A percentile compares a stretch with the other conserved stretches of the same genome.
Conservation (phyloP, 2,329 filamentous ascomycete species). For the Stemphylium lycopersici region DNA sequence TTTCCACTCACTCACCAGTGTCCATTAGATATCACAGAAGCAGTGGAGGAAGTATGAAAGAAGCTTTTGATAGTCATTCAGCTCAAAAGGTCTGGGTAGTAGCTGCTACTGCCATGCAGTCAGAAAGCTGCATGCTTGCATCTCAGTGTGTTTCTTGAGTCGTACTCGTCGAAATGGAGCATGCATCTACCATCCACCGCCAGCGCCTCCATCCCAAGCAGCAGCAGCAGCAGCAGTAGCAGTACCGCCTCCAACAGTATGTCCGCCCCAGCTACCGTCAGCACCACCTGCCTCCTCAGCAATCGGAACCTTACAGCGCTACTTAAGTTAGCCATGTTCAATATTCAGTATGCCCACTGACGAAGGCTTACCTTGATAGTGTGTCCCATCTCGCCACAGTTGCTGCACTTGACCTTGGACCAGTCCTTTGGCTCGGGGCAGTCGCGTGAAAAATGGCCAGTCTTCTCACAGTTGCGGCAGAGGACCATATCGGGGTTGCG, state of each 20-base stretch:
- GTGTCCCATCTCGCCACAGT: slow-evolving; percentile 52
- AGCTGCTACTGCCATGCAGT: not conserved
- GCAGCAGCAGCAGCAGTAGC: slow-evolving; percentile 23
- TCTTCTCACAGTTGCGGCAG: slow-evolving; percentile 69
- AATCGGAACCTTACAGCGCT: slow-evolving; percentile 43
- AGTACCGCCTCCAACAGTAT: slow-evolving; percentile 10
- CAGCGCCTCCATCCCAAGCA: slow-evolving; percentile 19
- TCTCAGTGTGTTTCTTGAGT: not conserved
- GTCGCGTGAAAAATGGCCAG: slow-evolving; percentile 64
- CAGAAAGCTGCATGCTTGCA: not conserved
- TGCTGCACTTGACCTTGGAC: slow-evolving; percentile 55
- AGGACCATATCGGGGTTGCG: slow-evolving; percentile 48
- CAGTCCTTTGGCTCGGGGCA: slow-evolving; percentile 64
- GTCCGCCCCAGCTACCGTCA: slow-evolving; percentile 22
- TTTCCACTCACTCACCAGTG: no score
- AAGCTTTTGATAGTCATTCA: not conserved
- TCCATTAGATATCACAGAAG: not conserved
- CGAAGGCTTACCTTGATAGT: slow-evolving; percentile 34
- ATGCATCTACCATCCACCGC: not conserved
- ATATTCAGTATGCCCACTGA: not conserved
- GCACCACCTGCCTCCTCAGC: slow-evolving; percentile 25
- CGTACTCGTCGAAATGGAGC: not conserved
- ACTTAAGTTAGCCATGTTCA: slow-evolving; percentile 15
- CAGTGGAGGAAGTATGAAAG: not conserved
- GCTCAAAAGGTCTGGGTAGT: not conserved